Percentiles rank a stretch among this genome's conserved stretches.
These are phyloP conservation scores for Talaromyces sp. DNA, from an alignment of 2,329 filamentous ascomycete genomes.

Conservation along the genomic window DNA sequence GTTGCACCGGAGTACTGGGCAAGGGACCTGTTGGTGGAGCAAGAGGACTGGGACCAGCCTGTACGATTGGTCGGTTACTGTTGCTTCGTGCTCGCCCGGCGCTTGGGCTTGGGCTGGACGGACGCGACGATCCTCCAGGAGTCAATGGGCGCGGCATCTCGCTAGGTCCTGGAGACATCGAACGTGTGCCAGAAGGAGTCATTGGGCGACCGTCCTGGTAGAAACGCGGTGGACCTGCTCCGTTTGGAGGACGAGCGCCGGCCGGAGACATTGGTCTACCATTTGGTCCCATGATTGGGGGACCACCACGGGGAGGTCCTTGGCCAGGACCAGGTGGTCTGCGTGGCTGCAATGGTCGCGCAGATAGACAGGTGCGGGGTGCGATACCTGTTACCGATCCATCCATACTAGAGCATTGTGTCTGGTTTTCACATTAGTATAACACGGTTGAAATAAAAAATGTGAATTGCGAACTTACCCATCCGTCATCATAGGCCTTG, in stretches of 20 bases:
- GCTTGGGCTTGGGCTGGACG: conserved; percentile 32
- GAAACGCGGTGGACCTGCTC: conserved; percentile 15
- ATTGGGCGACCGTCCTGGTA: conserved; percentile 24
- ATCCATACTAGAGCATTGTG: conserved; percentile 86
- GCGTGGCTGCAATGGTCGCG: conserved; percentile 83
- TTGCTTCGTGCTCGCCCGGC: conserved; percentile 19
- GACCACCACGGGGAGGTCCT: conserved; percentile 8
- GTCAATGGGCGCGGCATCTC: conserved; percentile 10
- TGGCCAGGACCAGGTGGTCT: conserved; percentile 33
- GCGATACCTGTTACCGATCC: conserved; percentile 88
- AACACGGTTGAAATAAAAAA: conserved; percentile 21
- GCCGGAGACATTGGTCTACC: conserved; percentile 41
- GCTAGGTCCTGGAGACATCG: conserved; percentile 24
- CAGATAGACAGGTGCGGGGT: conserved; percentile 87
- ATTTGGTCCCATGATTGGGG: conserved; percentile 10
- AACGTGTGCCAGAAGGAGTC: conserved; percentile 25
- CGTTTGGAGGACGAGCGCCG: conserved; percentile 16
- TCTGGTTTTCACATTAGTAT: conserved; percentile 47
- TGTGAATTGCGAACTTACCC: conserved; percentile 58
- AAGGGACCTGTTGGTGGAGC: conserved; percentile 15
- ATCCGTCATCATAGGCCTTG: conserved; percentile 97
- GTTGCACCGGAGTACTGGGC: conserved; percentile 14
- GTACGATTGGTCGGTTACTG: conserved; percentile 26
- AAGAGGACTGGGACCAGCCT: conserved; percentile 22
- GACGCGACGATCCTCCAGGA: conserved; percentile 34